Percentiles rank a stretch among this genome's conserved stretches.
Evolutionary conservation across 192 early-diverging fungal species (phyloP).

Genomic region (Coemansia sp.): DNA sequence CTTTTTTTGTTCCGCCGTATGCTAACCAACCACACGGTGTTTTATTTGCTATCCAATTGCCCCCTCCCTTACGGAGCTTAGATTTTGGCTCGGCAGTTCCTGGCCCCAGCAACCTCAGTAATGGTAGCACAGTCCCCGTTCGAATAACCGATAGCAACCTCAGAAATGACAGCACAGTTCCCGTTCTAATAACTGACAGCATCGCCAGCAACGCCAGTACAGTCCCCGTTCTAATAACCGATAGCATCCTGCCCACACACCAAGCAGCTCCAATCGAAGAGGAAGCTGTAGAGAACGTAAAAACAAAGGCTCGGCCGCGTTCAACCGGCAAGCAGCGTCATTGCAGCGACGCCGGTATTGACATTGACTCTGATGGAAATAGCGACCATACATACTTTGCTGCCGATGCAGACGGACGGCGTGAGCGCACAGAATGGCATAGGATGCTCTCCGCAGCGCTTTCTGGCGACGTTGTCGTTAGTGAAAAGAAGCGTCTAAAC

Average conservation of each 20-base stretch:
- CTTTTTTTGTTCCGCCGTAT: not conserved
- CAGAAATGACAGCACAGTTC: not conserved
- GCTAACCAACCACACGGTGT: not conserved
- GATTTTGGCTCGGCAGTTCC: not conserved
- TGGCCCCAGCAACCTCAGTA: too few species aligned
- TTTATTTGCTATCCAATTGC: not conserved
- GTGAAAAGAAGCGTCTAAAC: constrained; percentile 74
- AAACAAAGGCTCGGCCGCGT: not conserved
- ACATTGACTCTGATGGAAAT: constrained; percentile 1
- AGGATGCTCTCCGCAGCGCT: constrained; percentile 82
- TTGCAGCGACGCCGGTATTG: constrained; percentile 1
- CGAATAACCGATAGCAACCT: too few species aligned
- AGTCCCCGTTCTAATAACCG: not conserved
- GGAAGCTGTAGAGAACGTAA: not conserved
- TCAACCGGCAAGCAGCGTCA: not conserved
- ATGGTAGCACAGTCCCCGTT: too few species aligned
- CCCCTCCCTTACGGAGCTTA: not conserved
- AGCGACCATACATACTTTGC: constrained; percentile 3
- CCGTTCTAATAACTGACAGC: too few species aligned
- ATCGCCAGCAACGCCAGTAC: not conserved
- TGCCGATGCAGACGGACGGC: constrained; percentile 51
- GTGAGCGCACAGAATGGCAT: constrained; percentile 84
- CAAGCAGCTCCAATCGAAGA: not conserved
- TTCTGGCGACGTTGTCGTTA: constrained; percentile 80
- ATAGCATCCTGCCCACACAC: not conserved